These are phyloP conservation scores for Diddensiella santjacobensis DNA, from an alignment of 805 yeast species.

Conservation along the genomic window DNA sequence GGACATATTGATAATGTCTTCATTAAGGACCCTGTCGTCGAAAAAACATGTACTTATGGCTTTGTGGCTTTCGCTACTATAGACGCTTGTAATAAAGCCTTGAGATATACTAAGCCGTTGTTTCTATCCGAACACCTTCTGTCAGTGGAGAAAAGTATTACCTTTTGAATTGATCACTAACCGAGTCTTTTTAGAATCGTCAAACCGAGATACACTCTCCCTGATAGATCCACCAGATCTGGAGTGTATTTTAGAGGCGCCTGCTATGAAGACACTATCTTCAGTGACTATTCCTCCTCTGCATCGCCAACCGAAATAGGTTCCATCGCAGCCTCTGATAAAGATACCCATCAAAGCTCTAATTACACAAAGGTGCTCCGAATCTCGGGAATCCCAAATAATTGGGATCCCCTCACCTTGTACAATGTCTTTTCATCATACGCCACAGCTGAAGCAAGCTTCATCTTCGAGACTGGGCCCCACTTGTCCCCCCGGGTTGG, in stretches of 20 bases:
- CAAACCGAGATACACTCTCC: no score
- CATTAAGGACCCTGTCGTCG: not conserved
- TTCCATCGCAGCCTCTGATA: no score
- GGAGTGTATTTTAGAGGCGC: no score
- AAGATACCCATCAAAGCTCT: no score
- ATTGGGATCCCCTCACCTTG: slow-evolving; percentile 16
- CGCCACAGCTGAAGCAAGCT: slow-evolving; percentile 13
- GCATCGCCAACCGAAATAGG: no score
- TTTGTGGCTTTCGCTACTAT: not conserved
- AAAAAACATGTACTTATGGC: not conserved
- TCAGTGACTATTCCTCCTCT: no score
- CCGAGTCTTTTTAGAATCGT: no score
- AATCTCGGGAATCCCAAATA: slow-evolving; percentile 15
- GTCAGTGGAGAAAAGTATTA: not conserved
- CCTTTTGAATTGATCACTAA: not conserved
- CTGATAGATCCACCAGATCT: no score
- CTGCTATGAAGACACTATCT: no score
- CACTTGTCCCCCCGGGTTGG: slow-evolving; percentile 18
- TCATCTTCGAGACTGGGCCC: slow-evolving; percentile 14
- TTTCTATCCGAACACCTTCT: not conserved
- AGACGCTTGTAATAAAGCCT: not conserved
- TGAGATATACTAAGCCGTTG: not conserved
- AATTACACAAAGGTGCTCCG: slow-evolving; percentile 7
- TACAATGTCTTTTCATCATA: slow-evolving; percentile 12
- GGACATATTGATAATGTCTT: slow-evolving; percentile 2